Evolutionary conservation across 2,329 filamentous ascomycete genomes (phyloP).

Genomic region (Byssothecium circinans): DNA sequence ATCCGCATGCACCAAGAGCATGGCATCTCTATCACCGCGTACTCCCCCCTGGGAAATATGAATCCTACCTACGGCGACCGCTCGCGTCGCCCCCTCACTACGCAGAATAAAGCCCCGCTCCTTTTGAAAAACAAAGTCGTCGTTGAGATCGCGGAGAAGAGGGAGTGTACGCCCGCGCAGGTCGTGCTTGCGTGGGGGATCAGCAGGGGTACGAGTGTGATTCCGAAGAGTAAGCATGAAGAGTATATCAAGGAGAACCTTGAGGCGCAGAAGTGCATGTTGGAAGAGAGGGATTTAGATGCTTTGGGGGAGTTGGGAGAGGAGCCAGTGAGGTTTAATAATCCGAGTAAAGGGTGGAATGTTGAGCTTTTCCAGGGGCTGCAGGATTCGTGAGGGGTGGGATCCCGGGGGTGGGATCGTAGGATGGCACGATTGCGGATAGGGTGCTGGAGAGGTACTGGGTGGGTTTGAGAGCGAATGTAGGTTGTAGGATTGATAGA

Average conservation of each 20-base stretch:
- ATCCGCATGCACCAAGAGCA: conserved; percentile 10
- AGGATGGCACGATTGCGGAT: no score
- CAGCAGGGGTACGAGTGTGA: conserved; percentile 50
- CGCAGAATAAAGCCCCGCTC: conserved; percentile 46
- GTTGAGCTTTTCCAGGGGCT: conserved; percentile 48
- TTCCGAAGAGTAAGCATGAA: conserved; percentile 39
- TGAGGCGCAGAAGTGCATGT: conserved; percentile 34
- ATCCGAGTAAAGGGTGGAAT: conserved; percentile 47
- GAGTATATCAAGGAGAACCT: conserved; percentile 51
- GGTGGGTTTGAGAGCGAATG: no score
- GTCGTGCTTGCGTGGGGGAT: conserved; percentile 83
- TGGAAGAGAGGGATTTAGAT: conserved; percentile 45
- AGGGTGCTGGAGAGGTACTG: no score
- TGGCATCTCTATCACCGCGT: conserved; percentile 16
- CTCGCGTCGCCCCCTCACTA: conserved; percentile 6
- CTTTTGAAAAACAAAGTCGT: conserved; percentile 54
- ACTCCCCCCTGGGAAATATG: conserved; percentile 19
- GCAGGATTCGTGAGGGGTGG: conserved; percentile 28
- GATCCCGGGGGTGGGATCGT: no score
- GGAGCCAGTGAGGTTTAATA: conserved; percentile 44
- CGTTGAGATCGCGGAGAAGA: conserved; percentile 64
- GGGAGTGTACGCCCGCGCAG: conserved; percentile 69
- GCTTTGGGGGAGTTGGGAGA: conserved; percentile 37
- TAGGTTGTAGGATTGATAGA: no score
- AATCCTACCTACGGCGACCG: conserved; percentile 17